phyloP scores from a whole-genome alignment of 1,139 yeast species.

The Yamadazyma blattariae region DNA sequence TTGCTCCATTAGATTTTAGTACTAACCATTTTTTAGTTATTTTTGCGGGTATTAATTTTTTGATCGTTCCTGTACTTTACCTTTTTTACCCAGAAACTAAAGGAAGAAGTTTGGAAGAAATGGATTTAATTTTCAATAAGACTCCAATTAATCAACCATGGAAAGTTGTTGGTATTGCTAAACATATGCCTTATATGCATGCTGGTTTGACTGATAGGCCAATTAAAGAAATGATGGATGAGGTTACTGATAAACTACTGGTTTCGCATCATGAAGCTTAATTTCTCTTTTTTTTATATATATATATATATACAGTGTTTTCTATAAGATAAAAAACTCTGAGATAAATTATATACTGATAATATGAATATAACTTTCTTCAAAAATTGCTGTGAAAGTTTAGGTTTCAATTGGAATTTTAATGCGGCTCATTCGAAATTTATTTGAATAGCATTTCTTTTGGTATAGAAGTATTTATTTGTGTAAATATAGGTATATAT shows the following conservation, averaged over 20 bases:
- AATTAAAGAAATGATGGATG: slow-evolving; percentile 8
- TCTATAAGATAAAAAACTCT: background rate
- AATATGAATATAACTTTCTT: no score
- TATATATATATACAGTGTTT: background rate
- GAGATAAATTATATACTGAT: no score
- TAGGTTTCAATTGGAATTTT: no score
- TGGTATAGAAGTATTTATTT: no score
- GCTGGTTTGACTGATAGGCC: slow-evolving; percentile 16
- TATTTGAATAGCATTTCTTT: no score
- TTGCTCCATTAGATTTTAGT: no score
- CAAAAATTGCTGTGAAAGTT: no score
- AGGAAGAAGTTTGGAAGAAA: slow-evolving; percentile 56
- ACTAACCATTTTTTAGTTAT: slow-evolving; percentile 14
- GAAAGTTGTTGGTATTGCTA: slow-evolving; percentile 38
- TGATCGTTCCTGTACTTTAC: slow-evolving; percentile 53
- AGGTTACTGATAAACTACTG: slow-evolving; percentile 1
- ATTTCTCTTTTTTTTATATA: background rate
- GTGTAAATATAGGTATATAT: no score
- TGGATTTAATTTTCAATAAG: slow-evolving; percentile 54
- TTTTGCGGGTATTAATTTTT: slow-evolving; percentile 39
- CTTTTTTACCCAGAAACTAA: slow-evolving; percentile 62
- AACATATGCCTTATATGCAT: slow-evolving; percentile 27
- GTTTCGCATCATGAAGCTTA: slow-evolving; percentile 4
- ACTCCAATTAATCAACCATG: slow-evolving; percentile 36
- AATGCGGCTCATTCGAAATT: no score